Conservation (phyloP, 2,329 filamentous ascomycete species). For the Fusarium sp. region DNA sequence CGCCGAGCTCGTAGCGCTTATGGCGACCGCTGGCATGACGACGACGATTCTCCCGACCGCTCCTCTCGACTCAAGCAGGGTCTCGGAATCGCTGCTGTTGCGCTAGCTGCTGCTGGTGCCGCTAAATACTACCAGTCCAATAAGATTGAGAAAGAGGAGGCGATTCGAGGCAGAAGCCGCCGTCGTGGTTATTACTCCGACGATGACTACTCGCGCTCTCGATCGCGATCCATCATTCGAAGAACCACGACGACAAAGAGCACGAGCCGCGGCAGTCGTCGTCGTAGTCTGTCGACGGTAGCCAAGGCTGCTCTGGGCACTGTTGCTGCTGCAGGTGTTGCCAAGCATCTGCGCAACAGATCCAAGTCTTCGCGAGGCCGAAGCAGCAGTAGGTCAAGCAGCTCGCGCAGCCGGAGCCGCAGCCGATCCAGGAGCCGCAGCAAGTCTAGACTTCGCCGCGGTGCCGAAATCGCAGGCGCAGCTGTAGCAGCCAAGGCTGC, state of each 20-base stretch:
- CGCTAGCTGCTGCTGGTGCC: slow-evolving; percentile 73
- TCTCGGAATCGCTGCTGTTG: slow-evolving; percentile 72
- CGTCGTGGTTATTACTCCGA: slow-evolving; percentile 58
- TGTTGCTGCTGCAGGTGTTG: slow-evolving; percentile 68
- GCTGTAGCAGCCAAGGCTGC: slow-evolving; percentile 71
- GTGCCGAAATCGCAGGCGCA: slow-evolving; percentile 71
- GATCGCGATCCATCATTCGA: slow-evolving; percentile 57
- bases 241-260: slow-evolving; percentile 54
- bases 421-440: slow-evolving; percentile 52
- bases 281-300: slow-evolving; percentile 60
- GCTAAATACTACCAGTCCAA: slow-evolving; percentile 73
- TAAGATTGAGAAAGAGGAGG: slow-evolving; percentile 71
- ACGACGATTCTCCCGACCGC: slow-evolving; percentile 55
- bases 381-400: slow-evolving; percentile 40
- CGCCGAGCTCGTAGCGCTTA: slow-evolving; percentile 72
- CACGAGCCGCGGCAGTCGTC: slow-evolving; percentile 52
- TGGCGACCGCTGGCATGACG: slow-evolving; percentile 62
- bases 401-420: slow-evolving; percentile 39
- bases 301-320: slow-evolving; percentile 71
- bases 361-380: slow-evolving; percentile 56
- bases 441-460: slow-evolving; percentile 63
- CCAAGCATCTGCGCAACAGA: slow-evolving; percentile 68
- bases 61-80: slow-evolving; percentile 69
- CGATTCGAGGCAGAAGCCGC: slow-evolving; percentile 67
- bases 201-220: slow-evolving; percentile 58